These are phyloP conservation scores for Acer campestre DNA, from an alignment of 345 rosid species.

Conservation along the genomic window DNA sequence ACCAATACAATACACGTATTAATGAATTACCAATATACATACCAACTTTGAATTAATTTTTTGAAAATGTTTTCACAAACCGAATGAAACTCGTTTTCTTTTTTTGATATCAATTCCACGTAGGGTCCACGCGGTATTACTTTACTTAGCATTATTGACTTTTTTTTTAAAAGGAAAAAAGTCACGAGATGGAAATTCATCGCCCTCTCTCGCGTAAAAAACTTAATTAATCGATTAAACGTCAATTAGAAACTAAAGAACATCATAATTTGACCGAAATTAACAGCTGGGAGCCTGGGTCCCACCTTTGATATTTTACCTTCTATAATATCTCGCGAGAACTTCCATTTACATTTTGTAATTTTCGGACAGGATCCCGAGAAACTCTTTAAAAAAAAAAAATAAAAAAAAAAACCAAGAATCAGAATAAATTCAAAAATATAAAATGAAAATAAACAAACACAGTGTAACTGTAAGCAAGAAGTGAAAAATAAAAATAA, in stretches of 20 bases:
- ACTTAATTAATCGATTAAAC: neutral
- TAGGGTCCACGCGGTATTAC: conserved; percentile 25
- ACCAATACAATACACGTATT: too few relatives aligned
- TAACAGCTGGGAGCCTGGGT: neutral
- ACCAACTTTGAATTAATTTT: too few relatives aligned
- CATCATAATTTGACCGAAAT: neutral
- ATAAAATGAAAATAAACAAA: neutral
- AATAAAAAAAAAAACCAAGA: neutral
- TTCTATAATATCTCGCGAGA: conserved; percentile 16
- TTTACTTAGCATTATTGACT: conserved; percentile 15
- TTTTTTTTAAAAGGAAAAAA: neutral
- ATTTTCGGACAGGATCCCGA: conserved; percentile 19
- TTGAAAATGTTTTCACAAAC: too few relatives aligned
- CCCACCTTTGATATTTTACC: neutral
- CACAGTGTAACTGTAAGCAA: conserved; percentile 1
- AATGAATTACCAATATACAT: too few relatives aligned
- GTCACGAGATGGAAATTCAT: conserved; percentile 1
- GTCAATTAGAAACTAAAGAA: neutral
- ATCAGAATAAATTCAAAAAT: neutral
- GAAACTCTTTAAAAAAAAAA: neutral
- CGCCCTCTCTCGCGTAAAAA: neutral
- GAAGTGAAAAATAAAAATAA: neutral
- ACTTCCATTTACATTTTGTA: neutral
- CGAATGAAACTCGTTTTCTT: too few relatives aligned
- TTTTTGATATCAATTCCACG: neutral